Conservation (phyloP, 2,329 filamentous ascomycete species). For the Fusarium nematophilum region DNA sequence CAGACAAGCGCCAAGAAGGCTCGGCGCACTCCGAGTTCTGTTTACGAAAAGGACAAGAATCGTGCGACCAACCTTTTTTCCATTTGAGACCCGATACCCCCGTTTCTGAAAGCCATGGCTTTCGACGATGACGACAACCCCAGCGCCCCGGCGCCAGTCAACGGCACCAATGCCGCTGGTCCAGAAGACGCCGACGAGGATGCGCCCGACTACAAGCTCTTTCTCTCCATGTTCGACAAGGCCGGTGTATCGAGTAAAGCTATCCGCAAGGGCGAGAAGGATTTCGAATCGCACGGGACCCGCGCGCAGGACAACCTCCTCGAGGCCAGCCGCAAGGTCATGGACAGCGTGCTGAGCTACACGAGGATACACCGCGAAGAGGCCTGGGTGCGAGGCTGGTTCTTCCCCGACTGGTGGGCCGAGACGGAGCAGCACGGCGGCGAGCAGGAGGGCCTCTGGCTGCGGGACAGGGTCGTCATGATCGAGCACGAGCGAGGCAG, state of each 20-base stretch:
- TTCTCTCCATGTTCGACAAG: constrained; percentile 64
- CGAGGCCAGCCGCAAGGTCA: constrained; percentile 83
- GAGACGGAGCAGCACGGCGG: constrained; percentile 30
- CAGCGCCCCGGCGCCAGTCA: constrained; percentile 29
- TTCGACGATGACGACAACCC: constrained; percentile 59
- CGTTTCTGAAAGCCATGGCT: constrained; percentile 48
- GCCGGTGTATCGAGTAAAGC: constrained; percentile 67
- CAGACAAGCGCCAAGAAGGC: constrained; percentile 1
- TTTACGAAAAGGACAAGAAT: background rate
- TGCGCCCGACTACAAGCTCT: constrained; percentile 87
- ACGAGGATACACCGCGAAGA: constrained; percentile 79
- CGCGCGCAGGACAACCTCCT: constrained; percentile 81
- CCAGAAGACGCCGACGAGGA: constrained; percentile 78
- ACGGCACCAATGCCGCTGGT: constrained; percentile 44
- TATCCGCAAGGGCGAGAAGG: constrained; percentile 93
- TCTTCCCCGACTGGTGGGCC: constrained; percentile 72
- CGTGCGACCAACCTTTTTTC: background rate
- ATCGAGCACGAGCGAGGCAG: constrained; percentile 78
- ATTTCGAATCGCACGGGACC: constrained; percentile 95
- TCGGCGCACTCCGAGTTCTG: background rate
- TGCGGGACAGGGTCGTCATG: constrained; percentile 68
- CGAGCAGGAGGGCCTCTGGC: constrained; percentile 46
- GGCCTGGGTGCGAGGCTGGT: constrained; percentile 76
- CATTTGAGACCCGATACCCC: background rate
- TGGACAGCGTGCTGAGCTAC: constrained; percentile 87